phyloP scores from a whole-genome alignment of 192 early-diverging fungal species.

The Coemansia sp. region DNA sequence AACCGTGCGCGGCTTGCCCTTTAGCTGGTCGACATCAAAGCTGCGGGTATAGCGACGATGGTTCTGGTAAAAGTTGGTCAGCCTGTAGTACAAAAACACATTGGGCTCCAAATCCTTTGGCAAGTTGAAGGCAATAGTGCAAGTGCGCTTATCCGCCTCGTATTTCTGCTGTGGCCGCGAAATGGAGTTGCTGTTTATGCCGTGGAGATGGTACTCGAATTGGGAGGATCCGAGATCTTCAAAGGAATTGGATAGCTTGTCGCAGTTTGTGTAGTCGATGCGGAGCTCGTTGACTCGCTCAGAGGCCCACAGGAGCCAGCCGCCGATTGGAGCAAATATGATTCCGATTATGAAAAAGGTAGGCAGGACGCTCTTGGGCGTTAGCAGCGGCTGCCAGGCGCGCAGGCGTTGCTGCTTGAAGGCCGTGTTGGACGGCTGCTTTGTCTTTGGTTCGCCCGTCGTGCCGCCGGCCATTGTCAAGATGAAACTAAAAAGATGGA shows the following conservation, averaged over 20 bases:
- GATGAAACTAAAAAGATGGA: neutral
- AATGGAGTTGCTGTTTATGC: conserved; percentile 33
- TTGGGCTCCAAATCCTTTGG: conserved; percentile 71
- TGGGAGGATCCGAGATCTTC: conserved; percentile 3
- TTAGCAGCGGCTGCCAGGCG: conserved; percentile 99
- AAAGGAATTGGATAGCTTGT: conserved; percentile 22
- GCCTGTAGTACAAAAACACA: conserved; percentile 93
- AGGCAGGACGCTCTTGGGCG: conserved; percentile 97
- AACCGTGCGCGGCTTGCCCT: conserved; percentile 60
- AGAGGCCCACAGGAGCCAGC: conserved; percentile 85
- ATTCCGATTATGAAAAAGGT: conserved; percentile 94
- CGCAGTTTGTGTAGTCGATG: conserved; percentile 95
- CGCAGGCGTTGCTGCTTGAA: conserved; percentile 99
- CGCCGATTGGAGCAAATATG: conserved; percentile 95
- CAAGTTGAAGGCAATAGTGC: conserved; percentile 74
- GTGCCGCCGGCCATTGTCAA: conserved; percentile 31
- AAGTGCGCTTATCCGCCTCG: conserved; percentile 53
- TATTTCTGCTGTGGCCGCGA: conserved; percentile 55
- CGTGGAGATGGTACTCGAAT: conserved; percentile 50
- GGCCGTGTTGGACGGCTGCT: conserved; percentile 76
- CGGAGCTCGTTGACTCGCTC: conserved; percentile 84
- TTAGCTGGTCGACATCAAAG: conserved; percentile 82
- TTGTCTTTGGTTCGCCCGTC: conserved; percentile 32
- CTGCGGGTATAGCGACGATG: conserved; percentile 95
- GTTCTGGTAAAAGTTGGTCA: conserved; percentile 99